A percentile compares a stretch with the other conserved stretches of the same genome.
phyloP scores from a whole-genome alignment of 2,329 filamentous ascomycete species.

The Pestalotiopsis sp. region DNA sequence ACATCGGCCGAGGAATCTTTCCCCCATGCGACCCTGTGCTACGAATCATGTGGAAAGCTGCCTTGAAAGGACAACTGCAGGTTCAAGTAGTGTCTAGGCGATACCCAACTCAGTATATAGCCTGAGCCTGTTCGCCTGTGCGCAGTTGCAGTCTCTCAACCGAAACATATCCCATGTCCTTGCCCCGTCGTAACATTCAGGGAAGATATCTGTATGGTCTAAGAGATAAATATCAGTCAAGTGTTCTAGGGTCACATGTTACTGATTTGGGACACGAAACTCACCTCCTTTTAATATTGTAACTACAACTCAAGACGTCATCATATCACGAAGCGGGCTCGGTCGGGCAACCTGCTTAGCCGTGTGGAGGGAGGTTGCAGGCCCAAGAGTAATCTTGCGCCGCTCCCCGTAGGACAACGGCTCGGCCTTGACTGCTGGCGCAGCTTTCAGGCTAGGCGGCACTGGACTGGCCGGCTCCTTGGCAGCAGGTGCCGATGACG shows the following conservation, averaged over 20 bases:
- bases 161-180: neutral
- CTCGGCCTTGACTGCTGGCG: conserved; percentile 28
- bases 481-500: conserved; percentile 39
- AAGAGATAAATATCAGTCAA: neutral
- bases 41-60: neutral
- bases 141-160: neutral
- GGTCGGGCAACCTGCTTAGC: conserved; percentile 58
- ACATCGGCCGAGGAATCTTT: neutral
- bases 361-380: conserved; percentile 47
- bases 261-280: conserved; percentile 11
- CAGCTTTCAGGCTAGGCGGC: conserved; percentile 38
- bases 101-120: neutral
- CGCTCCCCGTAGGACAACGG: conserved; percentile 42
- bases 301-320: conserved; percentile 54
- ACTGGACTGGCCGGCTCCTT: conserved; percentile 40
- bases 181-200: neutral
- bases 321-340: conserved; percentile 70
- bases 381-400: conserved; percentile 48
- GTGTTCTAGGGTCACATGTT: neutral
- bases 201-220: conserved; percentile 8
- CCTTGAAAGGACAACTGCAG: neutral
- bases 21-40: neutral
- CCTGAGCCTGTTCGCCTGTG: neutral
- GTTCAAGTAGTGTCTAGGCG: neutral
- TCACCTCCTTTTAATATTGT: conserved; percentile 32